phyloP scores from a whole-genome alignment of 2,329 filamentous ascomycete genomes.

The Aspergillus quadrilineatus region DNA sequence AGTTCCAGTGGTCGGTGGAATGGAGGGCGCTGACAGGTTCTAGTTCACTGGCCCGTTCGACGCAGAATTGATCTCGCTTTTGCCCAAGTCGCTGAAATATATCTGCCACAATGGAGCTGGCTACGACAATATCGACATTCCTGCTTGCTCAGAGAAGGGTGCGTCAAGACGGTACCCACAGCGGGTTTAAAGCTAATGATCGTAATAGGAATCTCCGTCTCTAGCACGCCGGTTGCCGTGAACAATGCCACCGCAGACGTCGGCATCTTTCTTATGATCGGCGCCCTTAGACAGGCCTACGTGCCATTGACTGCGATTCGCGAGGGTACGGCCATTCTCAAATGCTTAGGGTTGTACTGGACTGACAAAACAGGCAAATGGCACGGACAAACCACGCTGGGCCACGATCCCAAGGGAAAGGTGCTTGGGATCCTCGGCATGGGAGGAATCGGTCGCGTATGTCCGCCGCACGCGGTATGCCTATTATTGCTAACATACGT shows the following conservation, averaged over 20 bases:
- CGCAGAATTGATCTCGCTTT: slow-evolving; percentile 45
- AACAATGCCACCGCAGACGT: slow-evolving; percentile 50
- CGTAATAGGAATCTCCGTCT: slow-evolving; percentile 39
- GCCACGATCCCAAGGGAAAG: slow-evolving; percentile 48
- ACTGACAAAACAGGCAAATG: slow-evolving; percentile 35
- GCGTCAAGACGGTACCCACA: not conserved
- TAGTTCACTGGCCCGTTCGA: slow-evolving; percentile 51
- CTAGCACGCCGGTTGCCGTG: slow-evolving; percentile 48
- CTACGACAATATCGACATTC: slow-evolving; percentile 61
- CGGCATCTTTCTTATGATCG: slow-evolving; percentile 50
- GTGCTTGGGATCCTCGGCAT: slow-evolving; percentile 49
- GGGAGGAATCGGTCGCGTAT: slow-evolving; percentile 49
- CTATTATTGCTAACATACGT: not conserved
- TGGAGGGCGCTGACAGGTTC: not conserved
- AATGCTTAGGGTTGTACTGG: not conserved
- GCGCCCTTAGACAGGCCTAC: slow-evolving; percentile 46
- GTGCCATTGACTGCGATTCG: slow-evolving; percentile 43
- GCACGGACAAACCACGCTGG: slow-evolving; percentile 43
- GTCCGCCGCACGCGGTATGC: slow-evolving; percentile 4
- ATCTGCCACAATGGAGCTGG: slow-evolving; percentile 59
- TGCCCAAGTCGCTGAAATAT: slow-evolving; percentile 49
- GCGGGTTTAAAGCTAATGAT: not conserved
- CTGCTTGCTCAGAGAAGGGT: slow-evolving; percentile 50
- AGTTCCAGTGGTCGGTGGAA: not conserved
- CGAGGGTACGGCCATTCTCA: slow-evolving; percentile 29